These are phyloP conservation scores for Meyerozyma guilliermondii DNA, from an alignment of 1,139 yeast genomes.

Conservation along the genomic window DNA sequence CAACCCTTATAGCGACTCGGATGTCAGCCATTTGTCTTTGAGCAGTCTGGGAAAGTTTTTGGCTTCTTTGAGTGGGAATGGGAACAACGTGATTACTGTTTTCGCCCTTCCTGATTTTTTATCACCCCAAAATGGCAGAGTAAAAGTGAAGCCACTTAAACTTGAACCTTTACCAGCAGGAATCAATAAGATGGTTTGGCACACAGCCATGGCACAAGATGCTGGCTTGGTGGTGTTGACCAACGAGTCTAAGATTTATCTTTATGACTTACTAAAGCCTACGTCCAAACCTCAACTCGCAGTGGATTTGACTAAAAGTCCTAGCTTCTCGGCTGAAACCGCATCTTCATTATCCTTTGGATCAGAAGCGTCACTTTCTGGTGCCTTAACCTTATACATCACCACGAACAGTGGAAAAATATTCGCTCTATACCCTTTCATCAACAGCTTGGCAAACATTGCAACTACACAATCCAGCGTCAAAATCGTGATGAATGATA, in stretches of 20 bases:
- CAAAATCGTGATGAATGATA: constrained; percentile 21
- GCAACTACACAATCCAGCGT: constrained; percentile 20
- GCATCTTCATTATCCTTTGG: constrained; percentile 35
- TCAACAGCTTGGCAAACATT: constrained; percentile 15
- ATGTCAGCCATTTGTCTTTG: constrained; percentile 20
- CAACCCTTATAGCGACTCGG: constrained; percentile 10
- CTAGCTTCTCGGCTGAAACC: constrained; percentile 10
- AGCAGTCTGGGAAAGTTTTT: constrained; percentile 27
- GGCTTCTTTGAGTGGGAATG: constrained; percentile 25
- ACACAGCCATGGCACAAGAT: constrained; percentile 21
- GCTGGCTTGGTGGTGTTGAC: constrained; percentile 30
- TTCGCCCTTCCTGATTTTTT: constrained; percentile 20
- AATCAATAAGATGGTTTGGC: constrained; percentile 30
- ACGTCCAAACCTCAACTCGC: constrained; percentile 19
- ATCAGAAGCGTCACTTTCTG: constrained; percentile 22
- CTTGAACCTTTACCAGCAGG: constrained; percentile 14
- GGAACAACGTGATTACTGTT: constrained; percentile 17
- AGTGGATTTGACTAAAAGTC: constrained; percentile 15
- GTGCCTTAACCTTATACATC: constrained; percentile 33
- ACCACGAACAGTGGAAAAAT: constrained; percentile 20
- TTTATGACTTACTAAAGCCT: constrained; percentile 27
- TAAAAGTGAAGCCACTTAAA: constrained; percentile 13
- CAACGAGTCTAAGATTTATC: constrained; percentile 17
- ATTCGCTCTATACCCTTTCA: constrained; percentile 32
- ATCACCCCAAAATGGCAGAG: constrained; percentile 4